Evolutionary conservation across 2,329 filamentous ascomycete genomes (phyloP), one percentile per base, ranked within the genome.

Genomic region (Dactylellina sp.): DNA sequence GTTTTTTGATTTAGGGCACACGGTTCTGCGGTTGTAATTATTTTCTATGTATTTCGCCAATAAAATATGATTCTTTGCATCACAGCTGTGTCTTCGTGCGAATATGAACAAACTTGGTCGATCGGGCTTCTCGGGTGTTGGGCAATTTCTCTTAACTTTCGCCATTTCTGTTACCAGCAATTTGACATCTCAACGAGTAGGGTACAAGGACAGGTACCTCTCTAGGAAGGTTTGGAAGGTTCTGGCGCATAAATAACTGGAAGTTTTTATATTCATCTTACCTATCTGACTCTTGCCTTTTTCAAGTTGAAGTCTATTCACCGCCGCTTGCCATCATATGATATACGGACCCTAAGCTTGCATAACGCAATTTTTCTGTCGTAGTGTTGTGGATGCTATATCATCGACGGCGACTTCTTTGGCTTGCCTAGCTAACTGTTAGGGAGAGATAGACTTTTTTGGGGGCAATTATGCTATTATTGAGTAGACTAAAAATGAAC

Each of bases 201-300:
- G 37, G 22, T 53, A 20, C 39, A 55, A 39, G 28, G 16, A 37
- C 42, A 7, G n/a, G 7, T 32, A 22, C 14, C 22, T 25, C 18
- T 63, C 49, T 71, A 63, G 59, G 59, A 71, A 71, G 59, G 57
- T 56, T 56, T 47, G 39, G 56, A 49, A 42, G 12, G n/a, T 57
- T 71, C 57, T 63, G 50, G 20, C 14, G 11, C 57, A 57, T 50
- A 47, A 22, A 40, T 46, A n/a, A 46, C 18, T 18, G 12, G 14
- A 22, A 42, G 7, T 32, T 5, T 7, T n/a, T 14, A 52, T 2
- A 52, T 52, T 16, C 20, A 52, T 16, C 4, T 28, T 35, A 28
- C 22, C 14, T 52, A 9, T 35, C n/a, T 11, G 6, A 14, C 20
- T 6, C 32, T 52, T 35, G 24, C 7, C 47, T 32, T n/a, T 14